These are phyloP conservation scores for Podosphaera leucotricha DNA, from an alignment of 2,329 filamentous ascomycete species.

Conservation along the genomic window DNA sequence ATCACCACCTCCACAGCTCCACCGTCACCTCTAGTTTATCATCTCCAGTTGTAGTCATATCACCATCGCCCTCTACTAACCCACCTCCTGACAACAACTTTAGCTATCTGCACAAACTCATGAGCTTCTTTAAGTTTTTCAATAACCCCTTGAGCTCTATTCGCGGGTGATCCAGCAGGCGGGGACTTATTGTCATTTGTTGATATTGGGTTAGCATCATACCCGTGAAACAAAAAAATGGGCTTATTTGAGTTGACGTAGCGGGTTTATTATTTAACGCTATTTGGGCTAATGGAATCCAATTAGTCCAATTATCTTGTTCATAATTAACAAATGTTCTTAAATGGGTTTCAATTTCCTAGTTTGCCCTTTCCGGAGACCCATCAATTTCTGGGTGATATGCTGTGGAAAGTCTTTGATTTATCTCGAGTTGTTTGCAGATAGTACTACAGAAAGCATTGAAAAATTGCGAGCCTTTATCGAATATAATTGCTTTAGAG, in stretches of 20 bases:
- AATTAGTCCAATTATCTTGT: background rate
- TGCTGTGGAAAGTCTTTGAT: background rate
- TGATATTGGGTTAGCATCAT: background rate
- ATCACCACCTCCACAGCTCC: no score
- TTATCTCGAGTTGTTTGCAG: background rate
- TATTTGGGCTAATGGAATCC: background rate
- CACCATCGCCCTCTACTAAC: no score
- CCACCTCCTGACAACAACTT: no score
- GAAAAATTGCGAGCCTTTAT: background rate
- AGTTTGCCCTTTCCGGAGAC: background rate
- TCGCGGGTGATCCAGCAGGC: background rate
- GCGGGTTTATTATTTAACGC: background rate
- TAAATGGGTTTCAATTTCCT: background rate
- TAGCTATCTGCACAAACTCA: background rate
- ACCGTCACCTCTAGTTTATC: no score
- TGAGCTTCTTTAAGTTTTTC: slow-evolving; percentile 1
- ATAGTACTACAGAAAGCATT: background rate
- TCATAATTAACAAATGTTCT: background rate
- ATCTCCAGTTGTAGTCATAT: no score
- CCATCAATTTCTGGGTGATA: background rate
- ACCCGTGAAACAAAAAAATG: background rate
- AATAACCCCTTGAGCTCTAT: background rate
- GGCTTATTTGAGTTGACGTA: background rate
- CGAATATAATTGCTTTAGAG: background rate
- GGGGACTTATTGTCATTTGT: no score